Evolutionary conservation across 2,329 filamentous ascomycete genomes (phyloP).

Genomic region (Colletotrichum tofieldiae): DNA sequence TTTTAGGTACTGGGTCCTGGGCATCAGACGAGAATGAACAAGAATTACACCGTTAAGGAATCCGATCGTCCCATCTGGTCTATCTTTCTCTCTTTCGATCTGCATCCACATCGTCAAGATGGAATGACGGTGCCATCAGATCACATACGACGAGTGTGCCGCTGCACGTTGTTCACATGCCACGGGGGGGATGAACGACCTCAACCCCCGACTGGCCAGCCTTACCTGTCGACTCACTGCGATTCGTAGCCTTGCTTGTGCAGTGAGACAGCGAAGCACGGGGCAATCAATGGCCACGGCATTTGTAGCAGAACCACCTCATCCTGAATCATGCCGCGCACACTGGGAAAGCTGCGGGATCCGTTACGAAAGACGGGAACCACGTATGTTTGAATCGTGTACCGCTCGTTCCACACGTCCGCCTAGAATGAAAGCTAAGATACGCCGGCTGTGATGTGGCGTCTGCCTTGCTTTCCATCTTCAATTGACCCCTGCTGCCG

Average conservation of each 20-base stretch:
- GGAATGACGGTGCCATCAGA: background rate
- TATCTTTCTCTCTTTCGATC: too few species aligned
- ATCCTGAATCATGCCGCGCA: conserved; percentile 12
- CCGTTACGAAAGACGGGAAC: too few species aligned
- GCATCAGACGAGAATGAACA: too few species aligned
- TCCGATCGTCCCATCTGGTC: too few species aligned
- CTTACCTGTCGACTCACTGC: too few species aligned
- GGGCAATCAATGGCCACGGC: conserved; percentile 6
- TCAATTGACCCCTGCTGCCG: background rate
- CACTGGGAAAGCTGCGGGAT: background rate
- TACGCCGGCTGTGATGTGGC: background rate
- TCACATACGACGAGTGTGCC: background rate
- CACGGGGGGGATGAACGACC: too few species aligned
- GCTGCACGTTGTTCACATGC: background rate
- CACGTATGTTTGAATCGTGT: conserved; percentile 6
- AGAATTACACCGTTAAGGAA: too few species aligned
- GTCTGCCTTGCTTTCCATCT: background rate
- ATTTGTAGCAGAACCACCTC: conserved; percentile 20
- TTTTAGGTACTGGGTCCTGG: too few species aligned
- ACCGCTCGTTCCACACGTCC: background rate
- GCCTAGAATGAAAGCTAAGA: background rate
- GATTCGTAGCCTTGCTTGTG: background rate
- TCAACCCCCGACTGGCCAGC: too few species aligned
- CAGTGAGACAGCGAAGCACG: conserved; percentile 5
- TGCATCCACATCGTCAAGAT: background rate